Conservation (phyloP, 2,329 filamentous ascomycete species). For the Clonostachys sp. region DNA sequence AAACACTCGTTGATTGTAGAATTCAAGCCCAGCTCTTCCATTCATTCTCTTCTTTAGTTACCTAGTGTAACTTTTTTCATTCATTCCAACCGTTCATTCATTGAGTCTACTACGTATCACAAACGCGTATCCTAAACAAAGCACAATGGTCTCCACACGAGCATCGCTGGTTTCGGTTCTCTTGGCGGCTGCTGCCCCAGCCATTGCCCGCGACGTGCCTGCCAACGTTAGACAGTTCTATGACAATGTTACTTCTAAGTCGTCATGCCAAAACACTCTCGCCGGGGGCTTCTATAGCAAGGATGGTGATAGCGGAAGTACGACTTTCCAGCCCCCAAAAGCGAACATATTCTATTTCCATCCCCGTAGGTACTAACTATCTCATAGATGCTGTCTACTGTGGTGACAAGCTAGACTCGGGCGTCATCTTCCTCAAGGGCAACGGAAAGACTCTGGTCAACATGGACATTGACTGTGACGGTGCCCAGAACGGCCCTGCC, state of each 20-base stretch:
- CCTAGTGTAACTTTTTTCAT: too few relatives aligned
- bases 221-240: conserved; percentile 33
- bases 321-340: too few relatives aligned
- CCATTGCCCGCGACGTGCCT: conserved; percentile 27
- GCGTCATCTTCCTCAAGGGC: conserved; percentile 44
- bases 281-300: conserved; percentile 33
- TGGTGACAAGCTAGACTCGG: conserved; percentile 33
- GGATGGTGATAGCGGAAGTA: conserved; percentile 12
- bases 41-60: too few relatives aligned
- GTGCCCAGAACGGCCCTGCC: conserved; percentile 30
- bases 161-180: too few relatives aligned
- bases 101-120: too few relatives aligned
- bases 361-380: neutral
- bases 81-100: too few relatives aligned
- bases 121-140: too few relatives aligned
- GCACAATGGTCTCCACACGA: too few relatives aligned
- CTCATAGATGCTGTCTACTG: conserved; percentile 34
- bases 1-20: too few relatives aligned
- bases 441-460: conserved; percentile 35
- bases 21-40: too few relatives aligned
- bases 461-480: conserved; percentile 58
- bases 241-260: conserved; percentile 27
- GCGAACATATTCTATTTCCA: too few relatives aligned
- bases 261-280: conserved; percentile 29
- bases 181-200: conserved; percentile 5